Percentiles rank a stretch among this genome's conserved stretches.
These are phyloP conservation scores for Tolypocladium pustulatum DNA, from an alignment of 2,329 filamentous ascomycete species.

Conservation along the genomic window DNA sequence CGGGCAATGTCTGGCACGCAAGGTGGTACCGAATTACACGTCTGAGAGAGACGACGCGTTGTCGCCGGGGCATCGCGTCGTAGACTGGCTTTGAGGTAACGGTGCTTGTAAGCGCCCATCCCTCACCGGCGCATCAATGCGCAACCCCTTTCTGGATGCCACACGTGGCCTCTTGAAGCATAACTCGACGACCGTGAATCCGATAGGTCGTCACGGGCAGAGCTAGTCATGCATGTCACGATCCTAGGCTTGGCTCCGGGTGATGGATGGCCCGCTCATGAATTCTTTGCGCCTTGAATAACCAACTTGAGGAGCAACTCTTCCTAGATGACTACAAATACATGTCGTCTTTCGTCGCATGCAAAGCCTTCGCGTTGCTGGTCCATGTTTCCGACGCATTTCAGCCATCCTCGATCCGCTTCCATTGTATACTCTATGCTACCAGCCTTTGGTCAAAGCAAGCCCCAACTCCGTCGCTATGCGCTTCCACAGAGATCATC, in stretches of 20 bases:
- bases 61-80: not conserved
- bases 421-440: not conserved
- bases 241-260: too few species aligned
- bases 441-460: not conserved
- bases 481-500: conserved; percentile 3
- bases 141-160: not conserved
- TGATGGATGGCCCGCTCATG: too few species aligned
- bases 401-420: not conserved
- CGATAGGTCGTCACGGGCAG: not conserved
- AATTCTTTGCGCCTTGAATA: too few species aligned
- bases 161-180: not conserved
- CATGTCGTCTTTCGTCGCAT: not conserved
- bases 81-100: not conserved
- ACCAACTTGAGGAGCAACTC: not conserved
- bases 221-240: not conserved
- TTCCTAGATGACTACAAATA: too few species aligned
- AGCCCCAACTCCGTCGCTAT: conserved; percentile 17
- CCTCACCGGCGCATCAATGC: not conserved
- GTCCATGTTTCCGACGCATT: too few species aligned
- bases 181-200: not conserved
- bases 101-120: too few species aligned
- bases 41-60: not conserved
- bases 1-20: not conserved
- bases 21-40: too few species aligned
- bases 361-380: not conserved